These are phyloP conservation scores for Arachis hypogaea DNA, from an alignment of 306 rosid genomes.

Conservation along the genomic window DNA sequence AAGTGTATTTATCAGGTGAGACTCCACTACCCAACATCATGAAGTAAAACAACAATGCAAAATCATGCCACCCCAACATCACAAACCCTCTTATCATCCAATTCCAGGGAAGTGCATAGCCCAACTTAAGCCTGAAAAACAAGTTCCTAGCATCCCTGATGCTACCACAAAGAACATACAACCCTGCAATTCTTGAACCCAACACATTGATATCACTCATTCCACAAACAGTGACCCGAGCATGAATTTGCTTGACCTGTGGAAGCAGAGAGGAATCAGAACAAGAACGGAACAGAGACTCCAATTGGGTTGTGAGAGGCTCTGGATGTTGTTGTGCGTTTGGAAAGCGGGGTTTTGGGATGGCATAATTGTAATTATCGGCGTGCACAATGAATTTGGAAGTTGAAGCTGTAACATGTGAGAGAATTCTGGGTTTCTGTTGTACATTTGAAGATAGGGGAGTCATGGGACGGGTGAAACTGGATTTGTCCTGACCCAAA, in stretches of 20 bases:
- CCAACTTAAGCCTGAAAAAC: conserved; percentile 58
- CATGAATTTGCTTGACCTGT: conserved; percentile 70
- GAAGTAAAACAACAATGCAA: conserved; percentile 69
- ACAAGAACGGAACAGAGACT: conserved; percentile 53
- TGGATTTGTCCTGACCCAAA: no score
- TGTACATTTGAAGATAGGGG: no score
- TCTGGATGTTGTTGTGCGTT: neutral
- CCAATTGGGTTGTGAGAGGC: conserved; percentile 45
- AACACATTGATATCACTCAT: conserved; percentile 34
- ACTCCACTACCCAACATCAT: conserved; percentile 71
- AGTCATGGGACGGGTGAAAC: no score
- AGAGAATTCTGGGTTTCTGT: no score
- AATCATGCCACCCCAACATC: conserved; percentile 58
- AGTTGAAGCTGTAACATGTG: no score
- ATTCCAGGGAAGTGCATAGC: conserved; percentile 71
- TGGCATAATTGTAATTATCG: neutral
- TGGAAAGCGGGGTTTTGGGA: no score
- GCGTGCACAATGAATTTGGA: neutral
- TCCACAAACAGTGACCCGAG: conserved; percentile 60
- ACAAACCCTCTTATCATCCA: conserved; percentile 80
- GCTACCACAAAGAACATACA: conserved; percentile 68
- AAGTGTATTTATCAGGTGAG: conserved; percentile 88
- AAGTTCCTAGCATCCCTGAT: conserved; percentile 58
- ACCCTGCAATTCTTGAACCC: conserved; percentile 58
- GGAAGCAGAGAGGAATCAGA: conserved; percentile 49